These are phyloP conservation scores for Schizosaccharomyces cryophilus DNA, from an alignment of 805 yeast genomes.

Conservation along the genomic window DNA sequence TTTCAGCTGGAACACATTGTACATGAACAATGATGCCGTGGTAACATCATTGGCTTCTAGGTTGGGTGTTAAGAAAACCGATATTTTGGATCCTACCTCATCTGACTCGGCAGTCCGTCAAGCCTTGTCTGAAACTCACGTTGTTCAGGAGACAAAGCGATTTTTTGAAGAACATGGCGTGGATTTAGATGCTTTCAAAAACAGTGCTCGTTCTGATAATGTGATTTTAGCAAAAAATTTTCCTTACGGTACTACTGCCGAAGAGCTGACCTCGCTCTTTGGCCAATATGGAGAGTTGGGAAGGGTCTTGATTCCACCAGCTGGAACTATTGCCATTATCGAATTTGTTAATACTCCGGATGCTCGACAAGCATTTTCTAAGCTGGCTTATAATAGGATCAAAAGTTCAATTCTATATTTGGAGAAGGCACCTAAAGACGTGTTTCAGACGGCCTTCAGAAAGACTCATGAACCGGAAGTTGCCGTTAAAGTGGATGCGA, in stretches of 20 bases:
- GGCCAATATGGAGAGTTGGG: conserved; percentile 54
- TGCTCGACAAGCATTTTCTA: conserved; percentile 74
- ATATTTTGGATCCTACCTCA: conserved; percentile 67
- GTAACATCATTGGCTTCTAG: conserved; percentile 68
- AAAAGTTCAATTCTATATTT: conserved; percentile 69
- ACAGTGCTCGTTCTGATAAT: conserved; percentile 46
- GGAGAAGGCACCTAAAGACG: conserved; percentile 77
- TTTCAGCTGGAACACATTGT: conserved; percentile 87
- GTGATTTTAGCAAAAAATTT: conserved; percentile 71
- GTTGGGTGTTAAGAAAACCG: conserved; percentile 61
- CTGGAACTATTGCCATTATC: conserved; percentile 84
- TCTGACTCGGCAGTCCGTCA: conserved; percentile 81
- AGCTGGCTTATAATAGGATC: conserved; percentile 65
- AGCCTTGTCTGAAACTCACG: conserved; percentile 92
- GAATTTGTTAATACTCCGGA: conserved; percentile 63
- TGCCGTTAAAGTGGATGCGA: conserved; percentile 5
- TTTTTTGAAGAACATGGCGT: conserved; percentile 72
- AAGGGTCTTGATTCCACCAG: conserved; percentile 77
- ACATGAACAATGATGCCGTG: conserved; percentile 70
- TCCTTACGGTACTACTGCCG: conserved; percentile 61
- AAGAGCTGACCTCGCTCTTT: conserved; percentile 64
- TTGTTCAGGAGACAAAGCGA: conserved; percentile 68
- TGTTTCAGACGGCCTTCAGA: conserved; percentile 26
- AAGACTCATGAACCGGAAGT: conserved; percentile 18
- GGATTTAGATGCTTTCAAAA: conserved; percentile 49